Base-by-base conservation (phyloP, 2,329 filamentous ascomycete genomes). In the Plectosphaerella cucumerina region DNA sequence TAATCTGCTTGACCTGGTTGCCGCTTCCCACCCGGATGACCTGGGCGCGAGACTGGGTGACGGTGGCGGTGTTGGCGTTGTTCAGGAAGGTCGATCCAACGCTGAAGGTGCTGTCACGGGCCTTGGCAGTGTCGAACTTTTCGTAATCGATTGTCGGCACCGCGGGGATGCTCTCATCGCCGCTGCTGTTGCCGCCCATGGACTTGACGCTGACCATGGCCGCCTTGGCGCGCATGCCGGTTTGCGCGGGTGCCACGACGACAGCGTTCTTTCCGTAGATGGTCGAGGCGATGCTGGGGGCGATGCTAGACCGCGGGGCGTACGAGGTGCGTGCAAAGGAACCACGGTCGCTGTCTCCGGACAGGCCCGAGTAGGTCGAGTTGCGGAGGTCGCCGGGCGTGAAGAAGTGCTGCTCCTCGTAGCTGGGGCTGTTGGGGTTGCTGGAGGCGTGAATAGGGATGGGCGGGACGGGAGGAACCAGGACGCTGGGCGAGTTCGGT, bases 121-220 rank as follows among this genome's bases (percentile, higher is more conserved):
- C 82, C 52, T 70, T 73, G 48, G 59, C 60, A 60, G 52, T 60
- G 26, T 31, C 74, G 62, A 82, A 85, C 62, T 77, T 82, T 54
- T 78, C 78, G 56, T 78, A 82, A 60, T 91, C 85, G 59, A 94
- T 84, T 51, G 75, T 74, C 6, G 89, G 88, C 6, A 93, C 85
- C 0, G 89, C 89, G 3, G 90, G 89, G 17, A 87, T 73, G 47
- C 74, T 70, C 51, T 76, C 70, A 35, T 78, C 78, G 26, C 67
- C 74, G 31, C 78, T 75, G 48, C 70, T 77, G 60, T 73, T 82
- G 50, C 75, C 77, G 18, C 78, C 80, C 51, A 71, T 76, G 6
- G 88, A 87, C 69, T 90, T 94, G 58, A 99, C 91, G 61, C 90
- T 96, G 65, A 99, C 91, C 64, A 97, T 86, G 34, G 90, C 92